These are phyloP conservation scores for Beauveria sp. DNA, from an alignment of 2,329 filamentous ascomycete species.

Conservation along the genomic window DNA sequence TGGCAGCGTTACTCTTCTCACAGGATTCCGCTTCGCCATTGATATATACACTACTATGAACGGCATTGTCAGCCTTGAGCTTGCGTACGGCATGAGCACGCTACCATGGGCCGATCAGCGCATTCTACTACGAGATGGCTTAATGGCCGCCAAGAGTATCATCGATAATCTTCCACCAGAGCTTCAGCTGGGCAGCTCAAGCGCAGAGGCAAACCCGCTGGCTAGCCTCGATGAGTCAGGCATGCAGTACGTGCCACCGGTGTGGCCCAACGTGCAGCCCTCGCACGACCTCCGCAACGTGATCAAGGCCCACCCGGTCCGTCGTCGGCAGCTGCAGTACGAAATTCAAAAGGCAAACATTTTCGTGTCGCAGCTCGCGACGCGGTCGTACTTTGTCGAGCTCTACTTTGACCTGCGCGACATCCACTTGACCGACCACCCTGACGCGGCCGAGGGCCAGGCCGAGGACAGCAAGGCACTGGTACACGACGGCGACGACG, in stretches of 20 bases:
- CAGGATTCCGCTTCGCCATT: conserved; percentile 74
- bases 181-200: conserved; percentile 47
- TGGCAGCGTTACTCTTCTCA: conserved; percentile 60
- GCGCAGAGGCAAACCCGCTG: conserved; percentile 28
- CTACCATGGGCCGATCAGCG: conserved; percentile 75
- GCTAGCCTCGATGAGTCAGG: conserved; percentile 35
- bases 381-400: conserved; percentile 77
- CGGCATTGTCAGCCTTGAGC: conserved; percentile 67
- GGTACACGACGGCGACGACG: conserved; percentile 27
- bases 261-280: conserved; percentile 37
- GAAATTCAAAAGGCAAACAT: conserved; percentile 93
- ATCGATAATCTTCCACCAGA: conserved; percentile 62
- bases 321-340: conserved; percentile 58
- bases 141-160: conserved; percentile 62
- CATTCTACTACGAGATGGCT: conserved; percentile 60
- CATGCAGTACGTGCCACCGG: conserved; percentile 45
- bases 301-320: conserved; percentile 40
- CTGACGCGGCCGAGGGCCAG: conserved; percentile 23
- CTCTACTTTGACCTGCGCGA: conserved; percentile 75
- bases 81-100: conserved; percentile 71
- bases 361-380: conserved; percentile 72
- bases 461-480: conserved; percentile 29
- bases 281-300: conserved; percentile 42
- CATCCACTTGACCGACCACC: conserved; percentile 45
- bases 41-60: conserved; percentile 77